Base-by-base conservation (phyloP, 202 grass and related monocot species). In the Eragrostis tef region DNA sequence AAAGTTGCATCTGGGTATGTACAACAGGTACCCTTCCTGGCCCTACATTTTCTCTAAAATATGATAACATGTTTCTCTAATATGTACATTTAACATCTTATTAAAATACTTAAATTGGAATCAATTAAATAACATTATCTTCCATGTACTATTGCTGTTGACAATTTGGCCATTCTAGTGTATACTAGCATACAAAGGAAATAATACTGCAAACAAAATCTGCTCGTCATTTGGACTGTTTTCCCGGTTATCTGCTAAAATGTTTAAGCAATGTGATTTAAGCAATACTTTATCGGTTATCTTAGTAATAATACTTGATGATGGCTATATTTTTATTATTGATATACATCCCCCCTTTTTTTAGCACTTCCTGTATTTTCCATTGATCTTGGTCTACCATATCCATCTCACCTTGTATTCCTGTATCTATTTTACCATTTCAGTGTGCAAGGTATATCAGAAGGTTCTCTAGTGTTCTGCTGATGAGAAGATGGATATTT, bases 21-120 rank as follows among this genome's bases (percentile, higher is more conserved):
- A 12, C 81, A 78, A 73, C 84, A 89, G 83, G 86, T 92, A 81
- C 41, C 9, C 21, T 57, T 61, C 73, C 7, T 34, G 0, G 12
- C 9, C 21, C 22, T 71, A 22, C 12, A 54, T 70, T 46, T 70
- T 64, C 25, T 41, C 20, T 3, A 48, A 24, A 48, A 74, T 51
- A 71, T n/a, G 45, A 78, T 69, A 17, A 71, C 29, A 6, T 65
- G 13, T 66, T 78, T 49, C n/a, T 58, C 77, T 72, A 11, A 81
- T 16, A 65, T 66, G 50, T 3, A n/a, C 65, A 11, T 65, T 77
- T 64, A 39, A 58, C 39, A 83, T 36, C 29, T 87, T 57, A 24
- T 11, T 59, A 61, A 78, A 57, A 72, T 64, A 64, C 19, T 11
- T 81, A 39, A 49, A 47, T 74, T 36, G 15, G 81, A 56, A 27